Evolutionary conservation across 306 rosid genomes (phyloP).

Genomic region (Lotus japonicus): DNA sequence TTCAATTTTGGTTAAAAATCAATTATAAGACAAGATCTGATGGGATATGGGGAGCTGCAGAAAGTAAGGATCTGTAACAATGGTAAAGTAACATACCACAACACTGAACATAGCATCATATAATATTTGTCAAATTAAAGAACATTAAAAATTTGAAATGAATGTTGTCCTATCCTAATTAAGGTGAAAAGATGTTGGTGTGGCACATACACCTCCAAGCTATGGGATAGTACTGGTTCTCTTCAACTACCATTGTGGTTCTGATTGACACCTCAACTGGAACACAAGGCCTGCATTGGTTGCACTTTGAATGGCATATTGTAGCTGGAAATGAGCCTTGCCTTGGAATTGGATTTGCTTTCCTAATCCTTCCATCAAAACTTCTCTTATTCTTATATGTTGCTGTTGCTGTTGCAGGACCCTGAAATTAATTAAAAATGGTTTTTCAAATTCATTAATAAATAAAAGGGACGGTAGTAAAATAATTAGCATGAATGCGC

Average conservation of each 20-base stretch:
- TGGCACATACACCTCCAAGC: slow-evolving; percentile 69
- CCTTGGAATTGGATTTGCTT: neutral
- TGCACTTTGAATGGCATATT: slow-evolving; percentile 50
- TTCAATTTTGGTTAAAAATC: too few relatives aligned
- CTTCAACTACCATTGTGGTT: slow-evolving; percentile 33
- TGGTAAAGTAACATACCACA: too few relatives aligned
- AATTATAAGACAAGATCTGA: too few relatives aligned
- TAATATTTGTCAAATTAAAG: too few relatives aligned
- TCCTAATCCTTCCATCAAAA: neutral
- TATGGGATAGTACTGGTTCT: slow-evolving; percentile 48
- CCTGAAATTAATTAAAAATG: slow-evolving; percentile 23
- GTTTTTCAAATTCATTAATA: neutral
- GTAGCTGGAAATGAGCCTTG: slow-evolving; percentile 43
- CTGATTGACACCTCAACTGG: slow-evolving; percentile 53
- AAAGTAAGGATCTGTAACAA: too few relatives aligned
- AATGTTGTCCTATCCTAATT: neutral
- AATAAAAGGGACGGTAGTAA: neutral
- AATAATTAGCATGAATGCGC: slow-evolving; percentile 1
- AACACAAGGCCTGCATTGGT: slow-evolving; percentile 51
- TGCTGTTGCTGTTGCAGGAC: neutral
- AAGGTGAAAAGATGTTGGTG: slow-evolving; percentile 43
- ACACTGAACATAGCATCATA: too few relatives aligned
- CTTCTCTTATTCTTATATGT: too few relatives aligned
- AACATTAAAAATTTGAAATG: too few relatives aligned
- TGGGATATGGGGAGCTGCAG: too few relatives aligned